Percentiles rank a stretch among this genome's conserved stretches.
phyloP scores from a whole-genome alignment of 345 rosid species.

The Hibiscus trionum region DNA sequence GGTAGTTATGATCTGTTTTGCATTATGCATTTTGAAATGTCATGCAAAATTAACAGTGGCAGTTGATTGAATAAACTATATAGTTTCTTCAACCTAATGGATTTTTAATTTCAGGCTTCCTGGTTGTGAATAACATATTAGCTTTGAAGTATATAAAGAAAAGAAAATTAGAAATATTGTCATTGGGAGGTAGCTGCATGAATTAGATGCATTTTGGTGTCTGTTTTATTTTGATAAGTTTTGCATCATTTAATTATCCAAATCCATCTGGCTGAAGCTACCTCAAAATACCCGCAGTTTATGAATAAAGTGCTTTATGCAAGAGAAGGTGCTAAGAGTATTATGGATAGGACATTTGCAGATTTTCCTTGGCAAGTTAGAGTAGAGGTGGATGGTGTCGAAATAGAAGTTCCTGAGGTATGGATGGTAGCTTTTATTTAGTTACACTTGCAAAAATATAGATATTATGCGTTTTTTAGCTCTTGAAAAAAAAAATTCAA shows the following conservation, averaged over 20 bases:
- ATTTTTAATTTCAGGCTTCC: neutral
- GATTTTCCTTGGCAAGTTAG: conserved; percentile 86
- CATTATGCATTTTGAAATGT: neutral
- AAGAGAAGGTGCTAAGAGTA: conserved; percentile 84
- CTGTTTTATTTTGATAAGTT: neutral
- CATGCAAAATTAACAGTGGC: neutral
- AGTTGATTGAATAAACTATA: neutral
- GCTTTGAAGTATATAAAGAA: neutral
- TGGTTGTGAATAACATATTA: neutral
- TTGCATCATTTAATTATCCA: neutral
- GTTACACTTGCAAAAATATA: neutral
- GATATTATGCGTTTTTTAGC: neutral
- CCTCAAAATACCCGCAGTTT: conserved; percentile 42
- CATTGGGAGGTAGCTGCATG: neutral
- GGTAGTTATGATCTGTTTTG: conserved; percentile 27
- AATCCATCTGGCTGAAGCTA: conserved; percentile 13
- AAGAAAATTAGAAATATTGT: neutral
- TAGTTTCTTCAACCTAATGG: neutral
- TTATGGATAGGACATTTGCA: conserved; percentile 82
- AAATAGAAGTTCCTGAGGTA: conserved; percentile 88
- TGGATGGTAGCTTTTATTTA: conserved; percentile 13
- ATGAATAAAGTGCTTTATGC: conserved; percentile 92
- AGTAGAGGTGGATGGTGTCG: conserved; percentile 79
- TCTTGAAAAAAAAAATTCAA: neutral
- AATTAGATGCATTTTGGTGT: no score